phyloP scores from a whole-genome alignment of 805 yeast genomes.

The Wickerhamiella nectarea region DNA sequence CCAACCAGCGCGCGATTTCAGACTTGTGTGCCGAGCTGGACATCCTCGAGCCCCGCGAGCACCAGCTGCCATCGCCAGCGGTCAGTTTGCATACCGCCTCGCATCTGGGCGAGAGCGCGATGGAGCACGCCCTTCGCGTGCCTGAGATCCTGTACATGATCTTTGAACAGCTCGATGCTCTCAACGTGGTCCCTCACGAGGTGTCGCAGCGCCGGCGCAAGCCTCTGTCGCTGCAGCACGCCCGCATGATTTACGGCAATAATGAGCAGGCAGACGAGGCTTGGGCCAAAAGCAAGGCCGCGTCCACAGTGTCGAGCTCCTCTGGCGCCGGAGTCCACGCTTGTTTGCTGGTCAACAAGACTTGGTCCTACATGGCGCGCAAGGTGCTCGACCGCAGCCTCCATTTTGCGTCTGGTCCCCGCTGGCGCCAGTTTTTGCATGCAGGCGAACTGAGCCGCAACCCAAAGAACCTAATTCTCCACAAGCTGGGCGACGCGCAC shows the following conservation, averaged over 20 bases:
- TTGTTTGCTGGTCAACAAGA: slow-evolving; percentile 55
- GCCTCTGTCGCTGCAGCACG: slow-evolving; percentile 57
- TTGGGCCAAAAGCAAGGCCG: slow-evolving; percentile 28
- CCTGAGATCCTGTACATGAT: slow-evolving; percentile 65
- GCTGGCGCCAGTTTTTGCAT: slow-evolving; percentile 33
- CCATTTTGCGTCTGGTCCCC: slow-evolving; percentile 37
- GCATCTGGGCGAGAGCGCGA: slow-evolving; percentile 8
- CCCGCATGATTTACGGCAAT: slow-evolving; percentile 50
- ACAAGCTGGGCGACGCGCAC: slow-evolving; percentile 43
- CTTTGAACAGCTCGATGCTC: slow-evolving; percentile 45
- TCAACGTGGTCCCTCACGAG: slow-evolving; percentile 47
- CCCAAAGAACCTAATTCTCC: slow-evolving; percentile 41
- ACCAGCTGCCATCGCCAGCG: neutral
- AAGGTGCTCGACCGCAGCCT: slow-evolving; percentile 44
- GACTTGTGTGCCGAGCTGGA: slow-evolving; percentile 12
- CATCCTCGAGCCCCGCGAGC: slow-evolving; percentile 3
- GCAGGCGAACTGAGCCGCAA: slow-evolving; percentile 16
- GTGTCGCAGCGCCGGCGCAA: slow-evolving; percentile 45
- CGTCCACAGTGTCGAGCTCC: slow-evolving; percentile 1
- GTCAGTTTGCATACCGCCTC: neutral
- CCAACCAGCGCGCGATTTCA: slow-evolving; percentile 7
- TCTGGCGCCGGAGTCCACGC: slow-evolving; percentile 32
- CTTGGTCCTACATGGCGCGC: slow-evolving; percentile 46
- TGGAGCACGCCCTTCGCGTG: slow-evolving; percentile 43
- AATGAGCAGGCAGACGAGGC: slow-evolving; percentile 31